Conservation (phyloP, 192 early-diverging fungal species). For the Linnemannia elongata region DNA sequence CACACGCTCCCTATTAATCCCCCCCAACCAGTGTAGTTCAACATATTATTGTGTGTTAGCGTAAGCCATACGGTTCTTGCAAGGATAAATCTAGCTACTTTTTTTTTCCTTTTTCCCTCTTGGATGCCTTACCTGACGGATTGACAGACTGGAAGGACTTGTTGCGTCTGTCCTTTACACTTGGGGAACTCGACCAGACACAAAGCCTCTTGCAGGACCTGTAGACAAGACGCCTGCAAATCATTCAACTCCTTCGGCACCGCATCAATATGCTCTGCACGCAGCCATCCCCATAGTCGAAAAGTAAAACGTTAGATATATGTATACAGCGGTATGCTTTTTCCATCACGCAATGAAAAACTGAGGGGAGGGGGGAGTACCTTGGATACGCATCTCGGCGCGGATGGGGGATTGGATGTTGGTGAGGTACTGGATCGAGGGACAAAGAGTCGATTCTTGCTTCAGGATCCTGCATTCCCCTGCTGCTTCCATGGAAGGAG, state of each 20-base stretch:
- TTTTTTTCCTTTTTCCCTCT: slow-evolving; percentile 15
- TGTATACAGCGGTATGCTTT: background rate
- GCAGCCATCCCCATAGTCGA: background rate
- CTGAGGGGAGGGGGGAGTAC: background rate
- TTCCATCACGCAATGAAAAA: background rate
- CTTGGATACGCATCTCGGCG: slow-evolving; percentile 28
- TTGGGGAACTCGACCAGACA: slow-evolving; percentile 47
- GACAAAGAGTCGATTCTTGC: slow-evolving; percentile 24
- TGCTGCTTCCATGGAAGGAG: too few relatives aligned
- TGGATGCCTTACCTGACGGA: slow-evolving; percentile 33
- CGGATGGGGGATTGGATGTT: background rate
- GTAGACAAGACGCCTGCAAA: slow-evolving; percentile 10
- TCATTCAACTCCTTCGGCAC: slow-evolving; percentile 12
- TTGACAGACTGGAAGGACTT: slow-evolving; percentile 25
- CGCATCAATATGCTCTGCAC: slow-evolving; percentile 19
- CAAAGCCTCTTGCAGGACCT: slow-evolving; percentile 31
- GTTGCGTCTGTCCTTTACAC: background rate
- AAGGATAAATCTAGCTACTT: background rate
- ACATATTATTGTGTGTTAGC: background rate
- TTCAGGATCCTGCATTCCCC: slow-evolving; percentile 20
- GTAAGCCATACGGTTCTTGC: background rate
- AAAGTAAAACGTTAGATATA: background rate
- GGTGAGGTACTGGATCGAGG: slow-evolving; percentile 33
- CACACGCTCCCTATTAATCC: slow-evolving; percentile 29
- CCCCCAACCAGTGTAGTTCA: too few relatives aligned